Percentiles rank a stretch among this genome's conserved stretches.
These are phyloP conservation scores for Chytriomyces hyalinus DNA, from an alignment of 192 early-diverging fungal species.

Conservation along the genomic window DNA sequence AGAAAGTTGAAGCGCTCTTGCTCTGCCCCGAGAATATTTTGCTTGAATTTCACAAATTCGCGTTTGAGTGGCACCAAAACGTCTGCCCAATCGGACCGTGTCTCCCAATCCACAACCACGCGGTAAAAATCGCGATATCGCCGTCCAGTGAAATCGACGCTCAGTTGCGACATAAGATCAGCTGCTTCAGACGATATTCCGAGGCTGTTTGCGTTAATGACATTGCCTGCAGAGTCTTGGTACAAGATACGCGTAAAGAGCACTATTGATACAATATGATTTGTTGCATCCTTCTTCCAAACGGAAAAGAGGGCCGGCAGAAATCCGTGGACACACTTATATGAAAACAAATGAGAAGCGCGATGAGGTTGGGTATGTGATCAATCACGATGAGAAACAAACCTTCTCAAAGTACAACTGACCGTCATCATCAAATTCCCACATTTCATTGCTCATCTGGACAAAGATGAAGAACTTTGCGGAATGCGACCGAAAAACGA, in stretches of 20 bases:
- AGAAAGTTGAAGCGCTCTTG: constrained; percentile 56
- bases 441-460: constrained; percentile 98
- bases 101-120: constrained; percentile 93
- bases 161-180: constrained; percentile 21
- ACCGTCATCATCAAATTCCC: constrained; percentile 97
- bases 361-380: not conserved
- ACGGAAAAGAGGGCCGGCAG: constrained; percentile 84
- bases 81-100: constrained; percentile 71
- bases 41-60: constrained; percentile 77
- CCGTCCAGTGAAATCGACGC: constrained; percentile 50
- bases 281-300: constrained; percentile 82
- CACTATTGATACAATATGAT: constrained; percentile 95
- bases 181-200: not conserved
- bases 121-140: constrained; percentile 93
- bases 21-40: constrained; percentile 63
- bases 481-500: constrained; percentile 91
- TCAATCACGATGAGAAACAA: constrained; percentile 20
- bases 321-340: constrained; percentile 72
- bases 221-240: constrained; percentile 39
- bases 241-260: constrained; percentile 92
- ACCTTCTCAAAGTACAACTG: constrained; percentile 93
- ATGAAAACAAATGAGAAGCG: not conserved
- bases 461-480: constrained; percentile 94
- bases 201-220: not conserved
- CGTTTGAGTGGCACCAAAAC: constrained; percentile 67